These are phyloP conservation scores for Isoetes engelmannii DNA, from an alignment of 83 land plant genomes.

Conservation along the genomic window DNA sequence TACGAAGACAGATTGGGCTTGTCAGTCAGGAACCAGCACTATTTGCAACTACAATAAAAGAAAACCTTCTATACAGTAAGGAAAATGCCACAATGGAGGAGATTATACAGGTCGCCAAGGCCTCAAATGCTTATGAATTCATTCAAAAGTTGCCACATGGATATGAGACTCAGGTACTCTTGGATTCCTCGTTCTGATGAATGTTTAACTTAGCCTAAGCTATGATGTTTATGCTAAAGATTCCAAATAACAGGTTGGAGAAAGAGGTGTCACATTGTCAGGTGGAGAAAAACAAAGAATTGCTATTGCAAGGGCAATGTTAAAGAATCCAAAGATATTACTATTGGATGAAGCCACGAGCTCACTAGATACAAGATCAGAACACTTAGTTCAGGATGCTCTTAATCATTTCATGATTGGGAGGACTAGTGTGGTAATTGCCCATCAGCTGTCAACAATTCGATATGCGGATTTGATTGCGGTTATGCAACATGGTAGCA, in stretches of 20 bases:
- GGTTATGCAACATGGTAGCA: slow-evolving; percentile 20
- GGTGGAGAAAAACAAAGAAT: slow-evolving; percentile 31
- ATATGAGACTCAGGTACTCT: slow-evolving; percentile 58
- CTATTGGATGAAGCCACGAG: slow-evolving; percentile 34
- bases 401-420: slow-evolving; percentile 29
- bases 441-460: slow-evolving; percentile 26
- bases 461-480: slow-evolving; percentile 20
- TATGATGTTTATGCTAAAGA: not conserved
- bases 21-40: slow-evolving; percentile 69
- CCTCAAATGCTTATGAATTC: slow-evolving; percentile 49
- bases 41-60: slow-evolving; percentile 46
- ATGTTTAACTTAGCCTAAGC: not conserved
- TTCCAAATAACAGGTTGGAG: slow-evolving; percentile 14
- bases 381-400: slow-evolving; percentile 24
- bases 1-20: slow-evolving; percentile 52
- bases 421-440: slow-evolving; percentile 26
- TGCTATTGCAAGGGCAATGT: slow-evolving; percentile 31
- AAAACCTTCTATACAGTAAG: slow-evolving; percentile 50
- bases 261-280: slow-evolving; percentile 24
- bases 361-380: slow-evolving; percentile 26
- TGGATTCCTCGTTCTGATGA: not conserved
- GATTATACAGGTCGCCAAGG: slow-evolving; percentile 39
- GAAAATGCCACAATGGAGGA: slow-evolving; percentile 47
- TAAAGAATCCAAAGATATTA: slow-evolving; percentile 22
- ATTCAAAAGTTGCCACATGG: slow-evolving; percentile 44